Evolutionary conservation across 495 filamentous ascomycete species (phyloP), one percentile per base, ranked within the genome.

Genomic region (Halenospora varia): DNA sequence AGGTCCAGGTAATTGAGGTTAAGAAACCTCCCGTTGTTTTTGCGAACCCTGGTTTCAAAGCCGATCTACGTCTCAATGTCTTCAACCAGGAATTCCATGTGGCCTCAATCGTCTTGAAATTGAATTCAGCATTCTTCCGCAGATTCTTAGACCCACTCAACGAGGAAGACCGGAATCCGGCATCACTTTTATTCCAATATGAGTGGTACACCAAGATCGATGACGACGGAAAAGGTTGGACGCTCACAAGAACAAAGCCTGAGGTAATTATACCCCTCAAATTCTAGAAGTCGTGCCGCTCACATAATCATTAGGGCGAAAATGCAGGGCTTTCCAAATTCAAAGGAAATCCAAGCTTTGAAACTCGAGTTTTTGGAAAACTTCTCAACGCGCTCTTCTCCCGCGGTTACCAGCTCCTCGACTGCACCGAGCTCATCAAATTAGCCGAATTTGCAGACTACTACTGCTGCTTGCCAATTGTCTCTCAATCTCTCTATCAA

Each of bases 71-170:
- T 13, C n/a, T 61, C 17, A 25, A 24, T 2, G 58, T 61, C 9
- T 61, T 61, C 22, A 15, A 56, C 24, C 58, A 51, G 17, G 58
- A 61, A n/a, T 61, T 61, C 22, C 53, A 35, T n/a, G 58, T 61
- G 10, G 3, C 4, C 15, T 55, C 58, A 15, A 10, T 20, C 2
- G 3, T 26, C 9, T 19, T 61, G 2, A 49, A 51, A 20, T 15
- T 51, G 9, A 17, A 61, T 22, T 55, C 58, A 2, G 40, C 6
- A 20, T 61, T 55, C 52, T 61, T 61, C 20, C 58, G 48, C 2
- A 51, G 17, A 9, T 61, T 55, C 25, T 22, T 61, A 6, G 52
- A 61, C 9, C 48, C 58, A 18, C n/a, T 13, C 19, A 49, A 49
- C 47, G 18, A 8, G 18, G 42, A 19, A 2, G 40, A 19, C 22